These are phyloP conservation scores for Galerina sulciceps DNA, from an alignment of 768 basidiomycete species.

Conservation along the genomic window DNA sequence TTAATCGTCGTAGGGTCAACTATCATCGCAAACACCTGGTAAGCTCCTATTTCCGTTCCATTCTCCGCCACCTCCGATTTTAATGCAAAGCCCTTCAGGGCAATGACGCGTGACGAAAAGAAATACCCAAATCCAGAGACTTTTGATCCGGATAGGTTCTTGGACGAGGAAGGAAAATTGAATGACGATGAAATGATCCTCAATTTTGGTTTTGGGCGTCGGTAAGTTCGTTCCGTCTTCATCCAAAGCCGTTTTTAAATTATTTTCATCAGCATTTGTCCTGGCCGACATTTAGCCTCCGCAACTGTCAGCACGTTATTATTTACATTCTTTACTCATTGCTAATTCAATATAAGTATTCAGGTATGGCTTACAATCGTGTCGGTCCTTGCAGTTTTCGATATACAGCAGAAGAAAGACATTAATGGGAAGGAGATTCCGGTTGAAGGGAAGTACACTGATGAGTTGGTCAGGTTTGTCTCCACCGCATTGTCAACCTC, in stretches of 20 bases:
- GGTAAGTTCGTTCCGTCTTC: slow-evolving; percentile 7
- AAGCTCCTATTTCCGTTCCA: neutral
- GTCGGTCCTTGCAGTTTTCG: slow-evolving; percentile 19
- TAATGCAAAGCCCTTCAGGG: slow-evolving; percentile 11
- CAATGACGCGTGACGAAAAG: slow-evolving; percentile 26
- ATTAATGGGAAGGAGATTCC: slow-evolving; percentile 12
- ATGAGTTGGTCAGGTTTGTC: slow-evolving; percentile 13
- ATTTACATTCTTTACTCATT: neutral
- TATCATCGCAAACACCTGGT: slow-evolving; percentile 23
- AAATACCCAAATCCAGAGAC: slow-evolving; percentile 28
- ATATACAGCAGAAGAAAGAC: slow-evolving; percentile 13
- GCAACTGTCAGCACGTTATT: slow-evolving; percentile 11
- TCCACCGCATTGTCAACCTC: neutral
- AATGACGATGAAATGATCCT: slow-evolving; percentile 17
- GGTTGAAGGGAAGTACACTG: slow-evolving; percentile 11
- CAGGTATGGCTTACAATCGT: slow-evolving; percentile 21
- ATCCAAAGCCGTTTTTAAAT: neutral
- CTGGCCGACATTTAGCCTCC: slow-evolving; percentile 22
- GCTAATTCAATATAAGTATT: neutral
- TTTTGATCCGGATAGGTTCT: slow-evolving; percentile 32
- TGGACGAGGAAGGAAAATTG: slow-evolving; percentile 16
- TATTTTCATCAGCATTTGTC: slow-evolving; percentile 20
- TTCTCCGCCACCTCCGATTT: neutral
- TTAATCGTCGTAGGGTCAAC: slow-evolving; percentile 9
- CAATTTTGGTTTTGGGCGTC: slow-evolving; percentile 27